Conservation (phyloP, 2,329 filamentous ascomycete genomes). For the Chaetomiaceae sp. region DNA sequence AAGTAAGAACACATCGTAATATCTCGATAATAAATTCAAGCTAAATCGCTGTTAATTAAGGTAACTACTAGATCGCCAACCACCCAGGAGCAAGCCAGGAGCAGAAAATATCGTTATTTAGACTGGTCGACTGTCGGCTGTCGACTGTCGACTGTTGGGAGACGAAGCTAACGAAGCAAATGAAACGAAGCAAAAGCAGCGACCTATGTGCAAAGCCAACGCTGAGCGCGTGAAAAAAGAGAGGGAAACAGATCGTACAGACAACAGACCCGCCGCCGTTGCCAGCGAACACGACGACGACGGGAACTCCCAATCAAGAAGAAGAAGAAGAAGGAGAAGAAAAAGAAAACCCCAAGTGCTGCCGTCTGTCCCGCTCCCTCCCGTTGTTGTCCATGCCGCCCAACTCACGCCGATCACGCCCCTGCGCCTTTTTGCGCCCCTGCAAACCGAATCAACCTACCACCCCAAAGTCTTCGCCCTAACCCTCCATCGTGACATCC, state of each 20-base stretch:
- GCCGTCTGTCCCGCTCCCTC: not conserved
- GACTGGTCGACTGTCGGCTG: too few relatives aligned
- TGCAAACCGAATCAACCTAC: not conserved
- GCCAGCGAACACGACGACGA: not conserved
- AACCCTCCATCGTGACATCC: conserved; percentile 20
- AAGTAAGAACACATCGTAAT: too few relatives aligned
- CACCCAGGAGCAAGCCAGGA: too few relatives aligned
- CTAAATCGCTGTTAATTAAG: too few relatives aligned
- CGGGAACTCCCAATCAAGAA: too few relatives aligned
- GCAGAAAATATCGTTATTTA: too few relatives aligned
- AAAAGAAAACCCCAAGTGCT: not conserved
- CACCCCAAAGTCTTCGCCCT: not conserved
- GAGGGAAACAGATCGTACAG: not conserved
- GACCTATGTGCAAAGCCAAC: not conserved
- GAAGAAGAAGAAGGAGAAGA: too few relatives aligned
- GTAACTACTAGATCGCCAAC: too few relatives aligned
- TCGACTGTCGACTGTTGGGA: too few relatives aligned
- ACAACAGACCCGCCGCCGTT: not conserved
- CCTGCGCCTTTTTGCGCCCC: not conserved
- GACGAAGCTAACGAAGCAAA: too few relatives aligned
- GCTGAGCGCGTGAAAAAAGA: too few relatives aligned
- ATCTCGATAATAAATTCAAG: too few relatives aligned
- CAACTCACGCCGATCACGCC: not conserved
- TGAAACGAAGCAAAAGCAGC: not conserved
- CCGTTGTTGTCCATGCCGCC: not conserved